Evolutionary conservation across 179 eudicot genomes (phyloP), one percentile per base, ranked within the genome.

Genomic region (Heliamphora pulchella): DNA sequence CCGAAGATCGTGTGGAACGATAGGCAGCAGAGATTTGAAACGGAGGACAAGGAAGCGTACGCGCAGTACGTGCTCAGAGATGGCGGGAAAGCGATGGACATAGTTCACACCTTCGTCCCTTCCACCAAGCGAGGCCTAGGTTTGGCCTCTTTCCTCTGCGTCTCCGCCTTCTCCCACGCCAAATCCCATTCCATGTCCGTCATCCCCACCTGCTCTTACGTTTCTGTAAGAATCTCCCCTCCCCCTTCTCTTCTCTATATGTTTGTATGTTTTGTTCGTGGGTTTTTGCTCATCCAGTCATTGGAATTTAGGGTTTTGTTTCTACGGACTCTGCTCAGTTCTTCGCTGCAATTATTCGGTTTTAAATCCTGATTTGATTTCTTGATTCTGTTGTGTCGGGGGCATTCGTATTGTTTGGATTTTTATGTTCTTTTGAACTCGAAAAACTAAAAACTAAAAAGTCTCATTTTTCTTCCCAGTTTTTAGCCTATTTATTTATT

Each of bases 71-170:
- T 41, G 46, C 80, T 88, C 18, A 86, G 79, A 66, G 82, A 83
- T 15, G 85, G 84, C 2, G 84, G 84, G 14, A 83, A 88, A 82
- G 86, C 86, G 4, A 92, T 94, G 87, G 92, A 94, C 67, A 89
- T 94, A 47, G 69, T 85, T 53, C 98, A 94, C 83, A 94, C 98
- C 11, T 94, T 78, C 69, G 98, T 94, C 14, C 98, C 98, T 14
- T 79, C 92, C 15, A 80, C 83, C 77, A 92, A 87, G 76, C 80
- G 98, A 77, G 98, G 98, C 6, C 67, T 90, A 20, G 97, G 97
- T 18, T 83, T 94, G 59, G 98, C 98, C 5, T 85, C 91, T 66
- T 88, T 75, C 14, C 96, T 94, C 83, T 92, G 96, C 68, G 85
- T 82, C 43, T 88, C 98, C 50, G 98, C 98, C 57, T 91, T 94